These are phyloP conservation scores for Tolypocladium cylindrosporum DNA, from an alignment of 2,329 filamentous ascomycete genomes.

Conservation along the genomic window DNA sequence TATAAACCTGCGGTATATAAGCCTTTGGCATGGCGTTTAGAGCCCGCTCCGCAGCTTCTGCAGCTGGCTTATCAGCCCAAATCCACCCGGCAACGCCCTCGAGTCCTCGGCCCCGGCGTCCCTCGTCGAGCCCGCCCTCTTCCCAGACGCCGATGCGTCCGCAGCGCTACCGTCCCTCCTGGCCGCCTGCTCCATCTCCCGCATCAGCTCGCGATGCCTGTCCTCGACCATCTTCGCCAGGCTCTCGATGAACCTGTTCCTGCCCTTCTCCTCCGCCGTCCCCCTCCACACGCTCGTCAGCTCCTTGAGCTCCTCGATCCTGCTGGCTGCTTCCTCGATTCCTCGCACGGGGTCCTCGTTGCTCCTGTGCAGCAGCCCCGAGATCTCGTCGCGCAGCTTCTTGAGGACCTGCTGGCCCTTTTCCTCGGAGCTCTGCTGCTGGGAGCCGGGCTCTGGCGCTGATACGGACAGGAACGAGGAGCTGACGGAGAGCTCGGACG, in stretches of 20 bases:
- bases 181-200: constrained; percentile 36
- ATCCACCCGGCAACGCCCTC: constrained; percentile 37
- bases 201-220: constrained; percentile 41
- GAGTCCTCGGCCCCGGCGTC: constrained; percentile 24
- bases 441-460: constrained; percentile 61
- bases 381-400: constrained; percentile 61
- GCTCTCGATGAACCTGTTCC: constrained; percentile 70
- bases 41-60: constrained; percentile 49
- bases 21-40: constrained; percentile 14
- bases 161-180: constrained; percentile 22
- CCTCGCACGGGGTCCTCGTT: constrained; percentile 50
- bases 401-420: constrained; percentile 76
- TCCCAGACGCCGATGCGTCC: constrained; percentile 23
- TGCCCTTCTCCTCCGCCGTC: constrained; percentile 87
- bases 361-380: constrained; percentile 47
- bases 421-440: constrained; percentile 63
- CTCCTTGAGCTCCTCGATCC: constrained; percentile 69
- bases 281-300: constrained; percentile 82
- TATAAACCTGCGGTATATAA: not conserved
- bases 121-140: constrained; percentile 14
- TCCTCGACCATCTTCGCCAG: constrained; percentile 80
- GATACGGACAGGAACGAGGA: constrained; percentile 87
- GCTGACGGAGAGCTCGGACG: constrained; percentile 73
- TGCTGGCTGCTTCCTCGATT: constrained; percentile 60
- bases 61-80: constrained; percentile 52